phyloP scores from a whole-genome alignment of 805 yeast species.

The Candida berthetii region DNA sequence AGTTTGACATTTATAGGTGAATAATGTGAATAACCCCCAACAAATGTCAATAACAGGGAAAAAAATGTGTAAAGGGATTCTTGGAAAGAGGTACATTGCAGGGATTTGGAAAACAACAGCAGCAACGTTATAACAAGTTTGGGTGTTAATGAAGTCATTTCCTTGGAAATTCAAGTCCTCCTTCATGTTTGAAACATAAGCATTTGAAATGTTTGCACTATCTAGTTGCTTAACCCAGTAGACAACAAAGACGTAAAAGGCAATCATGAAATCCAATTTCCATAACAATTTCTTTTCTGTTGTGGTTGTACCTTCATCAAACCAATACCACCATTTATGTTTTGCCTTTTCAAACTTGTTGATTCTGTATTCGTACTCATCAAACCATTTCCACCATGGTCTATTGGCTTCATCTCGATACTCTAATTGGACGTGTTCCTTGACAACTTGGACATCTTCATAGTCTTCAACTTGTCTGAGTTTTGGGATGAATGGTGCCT shows the following conservation, averaged over 20 bases:
- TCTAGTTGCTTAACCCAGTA: conserved; percentile 67
- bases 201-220: conserved; percentile 52
- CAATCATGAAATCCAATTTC: conserved; percentile 47
- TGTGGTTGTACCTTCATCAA: conserved; percentile 38
- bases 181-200: conserved; percentile 56
- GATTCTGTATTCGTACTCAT: conserved; percentile 52
- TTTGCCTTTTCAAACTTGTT: conserved; percentile 24
- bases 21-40: conserved; percentile 61
- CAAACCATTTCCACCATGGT: conserved; percentile 40
- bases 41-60: conserved; percentile 44
- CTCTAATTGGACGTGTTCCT: conserved; percentile 13
- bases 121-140: conserved; percentile 52
- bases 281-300: conserved; percentile 33
- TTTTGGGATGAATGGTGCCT: not conserved
- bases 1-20: conserved; percentile 36
- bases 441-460: not conserved
- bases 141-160: conserved; percentile 54
- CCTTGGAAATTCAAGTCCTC: conserved; percentile 50
- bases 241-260: conserved; percentile 48
- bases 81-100: conserved; percentile 47
- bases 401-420: conserved; percentile 32
- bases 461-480: not conserved
- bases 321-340: conserved; percentile 51
- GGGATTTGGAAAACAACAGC: conserved; percentile 56
- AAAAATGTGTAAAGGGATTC: conserved; percentile 42